Evolutionary conservation across 2,329 filamentous ascomycete genomes (phyloP), one percentile per base, ranked within the genome.

Genomic region (Alternaria rosae): DNA sequence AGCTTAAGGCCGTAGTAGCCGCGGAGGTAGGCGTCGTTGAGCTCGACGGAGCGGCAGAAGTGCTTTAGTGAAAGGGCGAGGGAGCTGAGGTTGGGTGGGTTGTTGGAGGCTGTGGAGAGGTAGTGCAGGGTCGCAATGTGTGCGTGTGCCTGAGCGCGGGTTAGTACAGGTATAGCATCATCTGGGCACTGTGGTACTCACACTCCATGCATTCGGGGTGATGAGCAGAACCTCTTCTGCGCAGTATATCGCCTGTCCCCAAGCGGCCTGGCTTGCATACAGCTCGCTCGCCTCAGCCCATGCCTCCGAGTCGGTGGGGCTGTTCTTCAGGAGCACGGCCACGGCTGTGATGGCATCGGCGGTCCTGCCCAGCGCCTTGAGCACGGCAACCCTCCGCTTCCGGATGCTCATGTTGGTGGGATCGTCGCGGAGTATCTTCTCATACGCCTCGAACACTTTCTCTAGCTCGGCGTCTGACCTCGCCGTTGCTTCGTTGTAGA

Each of bases 141-240:
- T 52, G 94, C 94, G 78, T 97, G 93, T 67, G 97, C 88, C 91
- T 95, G 73, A 11, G 15, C 3, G 23, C 15, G 15, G 4, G n/a
- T 57, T 48, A 59, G 53, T 30, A 17, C 48, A 42, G 13, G 28
- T 48, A 25, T 32, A 10, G 8, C 28, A 38, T 35, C 28, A 5
- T 42, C 32, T 7, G 51, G n/a, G 51, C 23, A 42, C 28, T 38
- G 35, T 25, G 35, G 35, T 44, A 73, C 91, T 78, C 79, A 95
- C 92, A 83, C 97, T 98, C 94, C 95, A 99, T 20, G 94, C 92
- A 82, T 97, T 97, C 5, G 95, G 94, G 55, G 89, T 87, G 59
- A 97, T 85, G 54, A 98, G 83, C 45, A 99, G 80, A 20, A 97
- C 93, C 79, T 99, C 95, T 78, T 99, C 95, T 45, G 97, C 82